Conservation (phyloP, 768 basidiomycete species). For the Mycena filopes region DNA sequence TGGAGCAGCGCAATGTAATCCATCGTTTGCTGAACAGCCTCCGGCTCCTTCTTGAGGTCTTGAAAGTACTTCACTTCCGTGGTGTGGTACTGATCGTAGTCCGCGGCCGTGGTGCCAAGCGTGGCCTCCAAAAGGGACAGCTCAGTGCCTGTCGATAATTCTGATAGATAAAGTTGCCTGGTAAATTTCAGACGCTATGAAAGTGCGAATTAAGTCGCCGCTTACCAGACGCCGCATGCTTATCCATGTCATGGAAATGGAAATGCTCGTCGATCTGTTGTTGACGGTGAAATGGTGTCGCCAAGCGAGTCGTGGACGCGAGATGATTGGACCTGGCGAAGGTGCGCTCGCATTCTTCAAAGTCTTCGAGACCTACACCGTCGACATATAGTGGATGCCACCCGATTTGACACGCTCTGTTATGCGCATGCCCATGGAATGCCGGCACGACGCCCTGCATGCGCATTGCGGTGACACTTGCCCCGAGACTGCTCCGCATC, state of each 20-base stretch:
- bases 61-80: background rate
- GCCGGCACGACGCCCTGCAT: slow-evolving; percentile 29
- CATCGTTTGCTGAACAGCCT: background rate
- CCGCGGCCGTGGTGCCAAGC: background rate
- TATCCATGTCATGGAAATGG: background rate
- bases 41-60: background rate
- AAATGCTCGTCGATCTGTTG: background rate
- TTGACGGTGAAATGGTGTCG: slow-evolving; percentile 36
- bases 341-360: slow-evolving; percentile 35
- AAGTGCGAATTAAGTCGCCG: background rate
- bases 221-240: background rate
- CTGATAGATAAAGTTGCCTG: slow-evolving; percentile 3
- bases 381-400: slow-evolving; percentile 35
- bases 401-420: slow-evolving; percentile 38
- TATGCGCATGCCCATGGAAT: slow-evolving; percentile 36
- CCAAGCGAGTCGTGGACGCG: slow-evolving; percentile 32
- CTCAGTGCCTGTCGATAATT: slow-evolving; percentile 34
- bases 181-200: background rate
- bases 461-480: slow-evolving; percentile 11
- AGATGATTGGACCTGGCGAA: slow-evolving; percentile 43
- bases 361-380: too few species aligned
- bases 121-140: background rate
- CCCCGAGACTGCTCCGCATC: slow-evolving; percentile 28
- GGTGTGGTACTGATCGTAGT: background rate
- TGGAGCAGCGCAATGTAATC: background rate